Conservation (phyloP, 2,329 filamentous ascomycete genomes). For the Chaetomiaceae sp. region DNA sequence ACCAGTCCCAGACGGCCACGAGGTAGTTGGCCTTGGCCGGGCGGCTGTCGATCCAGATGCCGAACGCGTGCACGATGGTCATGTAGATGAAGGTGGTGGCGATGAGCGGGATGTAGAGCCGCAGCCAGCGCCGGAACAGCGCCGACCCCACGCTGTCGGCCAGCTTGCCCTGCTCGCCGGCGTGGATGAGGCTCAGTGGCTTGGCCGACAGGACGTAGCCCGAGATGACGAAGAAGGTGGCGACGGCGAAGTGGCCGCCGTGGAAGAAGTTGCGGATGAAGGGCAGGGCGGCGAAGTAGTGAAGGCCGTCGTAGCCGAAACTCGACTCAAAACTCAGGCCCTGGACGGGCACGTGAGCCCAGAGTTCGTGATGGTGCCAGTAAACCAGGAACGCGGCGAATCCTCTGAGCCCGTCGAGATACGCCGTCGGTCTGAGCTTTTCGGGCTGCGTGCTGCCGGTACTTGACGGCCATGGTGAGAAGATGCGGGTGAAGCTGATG, state of each 20-base stretch:
- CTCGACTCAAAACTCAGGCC: constrained; percentile 46
- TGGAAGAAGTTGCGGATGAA: constrained; percentile 56
- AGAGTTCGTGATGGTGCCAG: constrained; percentile 56
- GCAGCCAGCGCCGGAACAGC: constrained; percentile 43
- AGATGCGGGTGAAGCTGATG: constrained; percentile 8
- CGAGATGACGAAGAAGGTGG: constrained; percentile 54
- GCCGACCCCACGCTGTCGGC: constrained; percentile 42
- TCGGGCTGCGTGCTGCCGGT: constrained; percentile 13
- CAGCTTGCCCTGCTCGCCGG: constrained; percentile 39
- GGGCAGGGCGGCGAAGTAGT: constrained; percentile 51
- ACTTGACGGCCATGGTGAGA: constrained; percentile 17
- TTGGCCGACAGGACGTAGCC: constrained; percentile 54
- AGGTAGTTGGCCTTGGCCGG: constrained; percentile 37
- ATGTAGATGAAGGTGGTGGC: constrained; percentile 49
- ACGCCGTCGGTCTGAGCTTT: constrained; percentile 50
- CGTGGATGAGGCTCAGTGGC: constrained; percentile 43
- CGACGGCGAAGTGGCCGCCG: constrained; percentile 58
- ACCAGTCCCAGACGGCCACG: constrained; percentile 45
- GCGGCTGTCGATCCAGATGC: constrained; percentile 38
- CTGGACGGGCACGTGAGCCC: constrained; percentile 45
- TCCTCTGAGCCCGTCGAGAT: constrained; percentile 61
- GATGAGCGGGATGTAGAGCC: constrained; percentile 47
- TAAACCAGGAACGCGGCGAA: constrained; percentile 65
- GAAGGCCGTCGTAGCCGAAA: constrained; percentile 46
- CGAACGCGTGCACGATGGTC: constrained; percentile 47